These are phyloP conservation scores for Verticillium klebahnii DNA, from an alignment of 2,329 filamentous ascomycete genomes.

Conservation along the genomic window DNA sequence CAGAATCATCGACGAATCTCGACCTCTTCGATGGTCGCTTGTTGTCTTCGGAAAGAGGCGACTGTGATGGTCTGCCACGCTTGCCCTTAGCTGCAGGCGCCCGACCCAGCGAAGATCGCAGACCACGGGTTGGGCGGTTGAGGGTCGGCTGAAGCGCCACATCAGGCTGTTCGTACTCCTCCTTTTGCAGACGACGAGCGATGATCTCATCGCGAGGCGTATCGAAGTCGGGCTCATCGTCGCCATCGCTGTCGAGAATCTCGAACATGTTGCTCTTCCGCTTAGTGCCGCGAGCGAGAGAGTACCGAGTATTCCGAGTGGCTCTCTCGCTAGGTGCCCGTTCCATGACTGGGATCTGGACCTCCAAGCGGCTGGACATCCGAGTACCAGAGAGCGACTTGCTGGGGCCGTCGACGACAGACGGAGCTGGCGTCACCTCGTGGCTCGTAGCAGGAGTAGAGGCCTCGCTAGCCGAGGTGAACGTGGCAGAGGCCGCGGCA, in stretches of 20 bases:
- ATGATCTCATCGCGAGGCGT: constrained; percentile 20
- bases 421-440: constrained; percentile 31
- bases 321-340: constrained; percentile 37
- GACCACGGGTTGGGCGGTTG: background rate
- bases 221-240: constrained; percentile 26
- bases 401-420: constrained; percentile 10
- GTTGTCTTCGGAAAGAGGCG: background rate
- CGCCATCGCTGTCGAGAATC: constrained; percentile 36
- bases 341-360: constrained; percentile 24
- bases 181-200: constrained; percentile 28
- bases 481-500: constrained; percentile 26
- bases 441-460: constrained; percentile 39
- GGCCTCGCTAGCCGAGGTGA: constrained; percentile 30
- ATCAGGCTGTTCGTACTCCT: constrained; percentile 18
- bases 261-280: constrained; percentile 30
- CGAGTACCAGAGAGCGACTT: background rate
- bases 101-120: constrained; percentile 9
- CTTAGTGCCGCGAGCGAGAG: constrained; percentile 23
- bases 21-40: constrained; percentile 4
- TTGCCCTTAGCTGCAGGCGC: constrained; percentile 1
- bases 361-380: constrained; percentile 20
- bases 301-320: constrained; percentile 44
- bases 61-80: background rate
- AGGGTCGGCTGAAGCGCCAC: background rate
- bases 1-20: background rate